These are phyloP conservation scores for Candida sp. DNA, from an alignment of 1,139 yeast genomes.

Conservation along the genomic window DNA sequence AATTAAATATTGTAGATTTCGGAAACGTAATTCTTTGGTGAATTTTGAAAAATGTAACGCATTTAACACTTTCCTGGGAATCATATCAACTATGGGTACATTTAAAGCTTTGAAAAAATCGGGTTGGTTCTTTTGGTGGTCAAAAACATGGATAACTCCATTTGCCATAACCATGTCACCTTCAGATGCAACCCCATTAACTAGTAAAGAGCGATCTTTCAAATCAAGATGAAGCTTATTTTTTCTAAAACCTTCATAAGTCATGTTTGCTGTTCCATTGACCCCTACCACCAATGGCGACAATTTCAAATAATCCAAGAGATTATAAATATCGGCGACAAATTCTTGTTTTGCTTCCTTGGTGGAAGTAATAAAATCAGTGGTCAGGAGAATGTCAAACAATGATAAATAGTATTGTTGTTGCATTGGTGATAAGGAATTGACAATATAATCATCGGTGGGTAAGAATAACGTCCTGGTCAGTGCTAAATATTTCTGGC, in stretches of 20 bases:
- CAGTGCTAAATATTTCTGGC: conserved; percentile 25
- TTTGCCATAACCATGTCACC: conserved; percentile 23
- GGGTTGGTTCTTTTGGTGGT: conserved; percentile 14
- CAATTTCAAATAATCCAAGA: conserved; percentile 26
- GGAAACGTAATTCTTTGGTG: conserved; percentile 66
- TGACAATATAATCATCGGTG: conserved; percentile 23
- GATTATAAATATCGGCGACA: conserved; percentile 21
- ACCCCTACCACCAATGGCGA: conserved; percentile 26
- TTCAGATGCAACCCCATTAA: not conserved
- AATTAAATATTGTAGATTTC: conserved; percentile 55
- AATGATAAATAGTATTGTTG: conserved; percentile 29
- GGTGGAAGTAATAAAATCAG: conserved; percentile 18
- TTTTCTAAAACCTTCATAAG: not conserved
- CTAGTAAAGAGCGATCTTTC: not conserved
- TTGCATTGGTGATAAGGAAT: conserved; percentile 25
- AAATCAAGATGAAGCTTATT: not conserved
- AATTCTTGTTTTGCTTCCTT: conserved; percentile 32
- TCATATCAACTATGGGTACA: conserved; percentile 38
- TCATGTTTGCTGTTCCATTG: conserved; percentile 23
- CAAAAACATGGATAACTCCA: conserved; percentile 63
- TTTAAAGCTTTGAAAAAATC: conserved; percentile 28
- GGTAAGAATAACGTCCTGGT: conserved; percentile 35
- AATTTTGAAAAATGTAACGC: conserved; percentile 69
- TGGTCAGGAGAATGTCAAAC: conserved; percentile 16
- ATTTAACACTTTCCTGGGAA: conserved; percentile 68